Base-by-base conservation (phyloP, 306 rosid species). In the Argentina anserina region DNA sequence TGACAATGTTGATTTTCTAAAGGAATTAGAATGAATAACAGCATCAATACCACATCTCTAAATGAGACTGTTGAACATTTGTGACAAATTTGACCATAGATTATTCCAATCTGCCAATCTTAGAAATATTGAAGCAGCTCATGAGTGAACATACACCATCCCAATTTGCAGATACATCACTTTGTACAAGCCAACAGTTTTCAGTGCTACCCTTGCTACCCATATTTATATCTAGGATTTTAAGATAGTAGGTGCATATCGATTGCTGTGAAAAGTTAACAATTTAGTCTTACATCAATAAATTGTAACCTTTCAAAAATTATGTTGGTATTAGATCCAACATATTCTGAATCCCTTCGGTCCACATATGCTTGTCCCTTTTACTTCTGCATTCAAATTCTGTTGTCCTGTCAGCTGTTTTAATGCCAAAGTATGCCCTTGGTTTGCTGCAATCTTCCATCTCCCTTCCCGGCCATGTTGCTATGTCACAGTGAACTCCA, bases 361-460 rank as follows among this genome's bases (percentile, higher is more conserved):
- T 83, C 98, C 98, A 93, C 81, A 81, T 78, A 49, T 79, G 88
- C 79, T 85, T 85, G 55, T 93, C 97, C 50, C 74, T 87, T 80
- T 85, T 87, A 77, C 87, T 87, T 73, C 25, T 81, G 85, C 98
- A 91, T 85, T 93, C 97, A 77, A 93, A 87, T 73, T 91, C 98
- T 73, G 91, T 88, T 31, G 76, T 72, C 76, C 97, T 89, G 67
- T 93, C 91, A 15, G 72, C 77, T 73, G 94, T 86, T 74, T 83
- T 85, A 78, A 93, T 86, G 74, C 94, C 96, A 53, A 93, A 93
- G 78, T 93, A 93, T 39, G 89, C 85, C 85, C 79, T 93, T 26
- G 75, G 77, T 68, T 82, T 88, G 33, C 73, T 39, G 23, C 69
- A 42, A 31, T 79, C 75, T 53, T 86, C 89, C 82, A 75, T 86